Conservation (phyloP, 2,329 filamentous ascomycete genomes). For the Ceratocystiopsis minuta region DNA sequence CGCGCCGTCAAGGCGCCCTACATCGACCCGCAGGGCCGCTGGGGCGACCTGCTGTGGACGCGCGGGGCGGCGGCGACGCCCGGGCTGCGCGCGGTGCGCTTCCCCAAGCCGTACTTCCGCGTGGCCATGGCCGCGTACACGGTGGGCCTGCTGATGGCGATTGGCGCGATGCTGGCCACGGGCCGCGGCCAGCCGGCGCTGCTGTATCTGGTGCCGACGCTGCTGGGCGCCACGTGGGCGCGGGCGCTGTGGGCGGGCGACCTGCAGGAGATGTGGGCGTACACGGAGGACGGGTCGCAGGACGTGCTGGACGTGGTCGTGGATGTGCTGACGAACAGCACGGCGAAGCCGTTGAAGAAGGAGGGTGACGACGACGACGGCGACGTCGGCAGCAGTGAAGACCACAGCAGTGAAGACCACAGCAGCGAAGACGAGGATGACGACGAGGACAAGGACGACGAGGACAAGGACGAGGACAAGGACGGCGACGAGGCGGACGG, state of each 20-base stretch:
- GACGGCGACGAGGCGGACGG: constrained; percentile 5
- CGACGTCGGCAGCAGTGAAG: neutral
- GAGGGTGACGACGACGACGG: constrained; percentile 3
- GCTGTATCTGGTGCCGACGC: constrained; percentile 78
- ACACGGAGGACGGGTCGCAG: constrained; percentile 52
- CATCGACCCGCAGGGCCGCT: constrained; percentile 47
- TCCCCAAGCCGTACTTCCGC: constrained; percentile 73
- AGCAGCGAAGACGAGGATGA: neutral
- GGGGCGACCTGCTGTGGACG: constrained; percentile 76
- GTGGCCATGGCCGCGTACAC: constrained; percentile 62
- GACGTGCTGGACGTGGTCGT: constrained; percentile 37
- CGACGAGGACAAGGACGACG: neutral
- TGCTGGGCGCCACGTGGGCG: constrained; percentile 56
- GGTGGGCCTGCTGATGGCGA: constrained; percentile 56
- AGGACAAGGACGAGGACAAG: neutral
- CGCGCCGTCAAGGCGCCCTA: constrained; percentile 34
- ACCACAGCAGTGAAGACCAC: too few relatives aligned
- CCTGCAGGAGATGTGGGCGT: constrained; percentile 57
- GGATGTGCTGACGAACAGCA: constrained; percentile 30
- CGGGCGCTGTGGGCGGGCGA: constrained; percentile 56
- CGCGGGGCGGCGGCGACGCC: constrained; percentile 12
- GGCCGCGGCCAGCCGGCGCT: constrained; percentile 77
- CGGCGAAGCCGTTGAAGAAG: constrained; percentile 12
- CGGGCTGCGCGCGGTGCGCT: constrained; percentile 28
- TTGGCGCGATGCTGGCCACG: constrained; percentile 60